phyloP scores from a whole-genome alignment of 371 early-diverging fungal species.

The Blastocladiella emersonii region DNA sequence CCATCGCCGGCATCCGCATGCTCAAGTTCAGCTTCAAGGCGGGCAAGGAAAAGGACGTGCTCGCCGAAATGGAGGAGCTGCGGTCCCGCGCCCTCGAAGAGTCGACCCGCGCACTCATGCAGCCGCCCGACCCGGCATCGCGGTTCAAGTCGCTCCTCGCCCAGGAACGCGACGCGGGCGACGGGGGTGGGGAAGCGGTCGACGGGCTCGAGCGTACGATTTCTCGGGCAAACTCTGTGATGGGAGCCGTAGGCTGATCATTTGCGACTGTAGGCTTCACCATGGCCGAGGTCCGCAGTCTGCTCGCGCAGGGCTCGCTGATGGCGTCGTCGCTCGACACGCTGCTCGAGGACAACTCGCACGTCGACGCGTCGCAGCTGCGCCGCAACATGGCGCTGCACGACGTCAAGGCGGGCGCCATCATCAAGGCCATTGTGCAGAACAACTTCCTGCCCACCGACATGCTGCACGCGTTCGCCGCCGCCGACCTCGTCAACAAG shows the following conservation, averaged over 20 bases:
- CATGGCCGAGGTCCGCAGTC: slow-evolving; percentile 24
- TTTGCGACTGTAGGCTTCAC: slow-evolving; percentile 13
- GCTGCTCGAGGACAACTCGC: slow-evolving; percentile 20
- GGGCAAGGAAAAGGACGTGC: background rate
- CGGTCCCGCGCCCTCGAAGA: background rate
- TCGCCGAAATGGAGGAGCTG: background rate
- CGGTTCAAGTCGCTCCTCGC: background rate
- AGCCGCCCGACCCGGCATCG: background rate
- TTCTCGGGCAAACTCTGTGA: too few relatives aligned
- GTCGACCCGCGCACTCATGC: background rate
- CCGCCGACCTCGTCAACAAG: slow-evolving; percentile 11
- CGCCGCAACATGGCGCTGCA: slow-evolving; percentile 23
- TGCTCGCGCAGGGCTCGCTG: slow-evolving; percentile 33
- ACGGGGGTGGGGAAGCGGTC: too few relatives aligned
- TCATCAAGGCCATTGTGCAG: slow-evolving; percentile 23
- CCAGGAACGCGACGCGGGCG: slow-evolving; percentile 3
- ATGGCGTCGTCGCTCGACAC: slow-evolving; percentile 25
- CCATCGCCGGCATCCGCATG: slow-evolving; percentile 26
- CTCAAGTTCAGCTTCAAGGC: slow-evolving; percentile 8
- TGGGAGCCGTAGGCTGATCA: too few relatives aligned
- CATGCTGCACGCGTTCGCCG: slow-evolving; percentile 21
- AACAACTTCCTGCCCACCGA: slow-evolving; percentile 26
- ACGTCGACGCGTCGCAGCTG: slow-evolving; percentile 20
- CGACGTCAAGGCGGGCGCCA: slow-evolving; percentile 15
- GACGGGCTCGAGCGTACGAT: slow-evolving; percentile 1